Conservation (phyloP, 257 asterid genomes). For the Solanum acaule region DNA sequence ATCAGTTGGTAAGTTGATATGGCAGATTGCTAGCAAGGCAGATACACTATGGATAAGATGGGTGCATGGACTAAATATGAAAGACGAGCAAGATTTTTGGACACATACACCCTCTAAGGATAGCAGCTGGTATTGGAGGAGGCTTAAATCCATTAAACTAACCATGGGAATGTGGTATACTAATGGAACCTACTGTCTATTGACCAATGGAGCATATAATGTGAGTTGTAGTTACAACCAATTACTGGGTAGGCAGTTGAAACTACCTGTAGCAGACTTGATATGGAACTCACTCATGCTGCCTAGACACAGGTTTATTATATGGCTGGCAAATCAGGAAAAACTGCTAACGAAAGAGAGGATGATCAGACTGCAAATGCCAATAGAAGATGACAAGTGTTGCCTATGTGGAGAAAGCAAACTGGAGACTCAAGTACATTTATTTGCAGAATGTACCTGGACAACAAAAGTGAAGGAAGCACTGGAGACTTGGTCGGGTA, state of each 20-base stretch:
- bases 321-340: background rate
- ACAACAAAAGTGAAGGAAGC: background rate
- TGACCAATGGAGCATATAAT: background rate
- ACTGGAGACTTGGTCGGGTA: background rate
- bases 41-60: background rate
- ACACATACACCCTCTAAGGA: background rate
- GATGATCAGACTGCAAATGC: background rate
- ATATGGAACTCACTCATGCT: background rate
- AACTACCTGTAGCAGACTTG: background rate
- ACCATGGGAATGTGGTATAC: background rate
- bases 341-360: background rate
- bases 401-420: background rate
- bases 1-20: background rate
- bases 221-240: background rate
- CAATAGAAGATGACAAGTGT: background rate
- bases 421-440: background rate
- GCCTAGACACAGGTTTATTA: background rate
- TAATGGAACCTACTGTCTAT: background rate
- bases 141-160: background rate
- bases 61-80: background rate
- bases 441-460: background rate
- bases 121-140: background rate
- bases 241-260: background rate
- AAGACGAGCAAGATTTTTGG: background rate
- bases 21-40: background rate